Base-by-base conservation (phyloP, 179 eudicot species). In the Spergularia azorica region DNA sequence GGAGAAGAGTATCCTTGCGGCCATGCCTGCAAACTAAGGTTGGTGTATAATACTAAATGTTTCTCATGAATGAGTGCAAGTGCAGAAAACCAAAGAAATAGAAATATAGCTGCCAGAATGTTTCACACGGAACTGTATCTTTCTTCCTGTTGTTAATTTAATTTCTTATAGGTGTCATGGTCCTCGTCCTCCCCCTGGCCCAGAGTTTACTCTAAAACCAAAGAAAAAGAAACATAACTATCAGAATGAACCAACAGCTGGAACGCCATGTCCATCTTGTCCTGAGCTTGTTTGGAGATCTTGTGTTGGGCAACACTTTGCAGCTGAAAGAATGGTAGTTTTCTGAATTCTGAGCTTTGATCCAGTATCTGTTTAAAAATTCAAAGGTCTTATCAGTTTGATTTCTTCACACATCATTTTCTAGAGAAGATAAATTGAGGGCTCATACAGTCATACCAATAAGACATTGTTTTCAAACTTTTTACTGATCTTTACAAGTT, bases 261-360 rank as follows among this genome's bases (percentile, higher is more conserved):
- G 99, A 72, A 79, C 87, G 63, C 79, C 89, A 43, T 96, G 99
- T 77, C 99, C 97, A 41, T 92, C 96, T 17, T 96, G 99, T 84
- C 93, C 98, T 50, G 96, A 94, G 86, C 89, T 90, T 66, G 96
- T 96, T 72, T 89, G 95, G 98, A 88, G 97, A 82, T 79, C 98
- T 69, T 96, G 99, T 73, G 78, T 90, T 81, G 99, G 99, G 38
- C 85, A 88, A 77, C 99, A 96, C 84, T 75, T 94, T 56, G 97
- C 92, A 75, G 94, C 91, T 26, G 98, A 96, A 78, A 88, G 84
- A 72, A 91, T 91, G 99, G 99, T 96, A 77, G 13, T 84, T 78
- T 81, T 77, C 41, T 75, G 32, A 11, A 38, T 32, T 6, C 50
- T 46, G 50, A 46, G 50, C 50, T 46, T 46, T 46, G 0, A 1